phyloP scores from a whole-genome alignment of 208 protist species.

The Jaenimonas drosophilae region DNA sequence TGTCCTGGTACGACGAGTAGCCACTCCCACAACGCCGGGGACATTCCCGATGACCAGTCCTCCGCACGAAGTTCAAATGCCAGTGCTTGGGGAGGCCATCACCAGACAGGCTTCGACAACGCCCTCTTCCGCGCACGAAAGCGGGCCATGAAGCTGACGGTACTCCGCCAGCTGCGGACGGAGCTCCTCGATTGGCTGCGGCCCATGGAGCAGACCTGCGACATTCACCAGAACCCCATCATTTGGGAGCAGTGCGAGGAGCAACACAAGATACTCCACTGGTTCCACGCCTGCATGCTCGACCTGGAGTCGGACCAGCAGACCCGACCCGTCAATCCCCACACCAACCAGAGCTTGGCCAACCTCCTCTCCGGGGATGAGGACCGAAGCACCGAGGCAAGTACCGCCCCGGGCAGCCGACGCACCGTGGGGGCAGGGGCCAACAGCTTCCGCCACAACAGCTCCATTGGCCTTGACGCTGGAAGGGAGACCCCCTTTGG shows the following conservation, averaged over 20 bases:
- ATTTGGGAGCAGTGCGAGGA: slow-evolving; percentile 23
- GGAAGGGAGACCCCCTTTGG: background rate
- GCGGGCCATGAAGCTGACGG: slow-evolving; percentile 7
- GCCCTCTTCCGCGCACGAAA: slow-evolving; percentile 4
- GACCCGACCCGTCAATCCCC: background rate
- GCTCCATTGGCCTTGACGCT: background rate
- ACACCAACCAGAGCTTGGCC: background rate
- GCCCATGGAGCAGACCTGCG: slow-evolving; percentile 21
- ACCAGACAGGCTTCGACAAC: background rate
- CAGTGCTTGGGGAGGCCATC: background rate
- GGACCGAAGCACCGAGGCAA: background rate
- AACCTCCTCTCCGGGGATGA: background rate
- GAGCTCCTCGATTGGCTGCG: slow-evolving; percentile 31
- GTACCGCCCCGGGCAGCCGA: background rate
- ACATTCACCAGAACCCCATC: slow-evolving; percentile 10
- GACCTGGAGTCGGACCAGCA: slow-evolving; percentile 2
- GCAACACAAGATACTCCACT: slow-evolving; percentile 22
- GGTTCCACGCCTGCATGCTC: slow-evolving; percentile 19
- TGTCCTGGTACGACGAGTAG: background rate
- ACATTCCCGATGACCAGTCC: background rate
- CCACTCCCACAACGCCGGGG: background rate
- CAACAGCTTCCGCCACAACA: background rate
- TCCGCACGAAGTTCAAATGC: background rate
- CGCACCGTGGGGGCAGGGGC: background rate
- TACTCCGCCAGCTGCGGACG: slow-evolving; percentile 13